phyloP scores from a whole-genome alignment of 768 basidiomycete species.

The Obba rivulosa region DNA sequence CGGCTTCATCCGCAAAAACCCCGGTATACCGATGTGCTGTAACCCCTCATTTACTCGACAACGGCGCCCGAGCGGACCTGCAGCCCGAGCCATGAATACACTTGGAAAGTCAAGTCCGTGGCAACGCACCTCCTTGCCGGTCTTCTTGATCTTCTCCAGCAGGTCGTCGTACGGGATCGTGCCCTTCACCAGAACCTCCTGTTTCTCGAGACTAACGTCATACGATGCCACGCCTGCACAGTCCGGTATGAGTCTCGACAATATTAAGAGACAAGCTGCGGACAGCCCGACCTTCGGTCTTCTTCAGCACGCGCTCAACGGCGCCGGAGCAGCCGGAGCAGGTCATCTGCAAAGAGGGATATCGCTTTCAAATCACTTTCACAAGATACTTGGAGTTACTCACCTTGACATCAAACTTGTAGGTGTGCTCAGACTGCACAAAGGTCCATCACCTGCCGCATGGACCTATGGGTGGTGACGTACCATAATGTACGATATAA shows the following conservation, averaged over 20 bases:
- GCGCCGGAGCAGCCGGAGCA: slow-evolving; percentile 86
- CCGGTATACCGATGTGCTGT: too few species aligned
- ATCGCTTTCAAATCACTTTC: too few species aligned
- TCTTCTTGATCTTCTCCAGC: slow-evolving; percentile 78
- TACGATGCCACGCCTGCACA: slow-evolving; percentile 50
- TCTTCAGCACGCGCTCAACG: slow-evolving; percentile 67
- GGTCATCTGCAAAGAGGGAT: slow-evolving; percentile 55
- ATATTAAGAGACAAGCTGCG: too few species aligned
- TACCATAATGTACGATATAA: slow-evolving; percentile 9
- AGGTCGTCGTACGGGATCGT: slow-evolving; percentile 58
- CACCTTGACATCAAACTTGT: slow-evolving; percentile 85
- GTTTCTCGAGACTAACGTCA: slow-evolving; percentile 58
- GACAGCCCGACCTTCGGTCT: slow-evolving; percentile 41
- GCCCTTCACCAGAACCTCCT: slow-evolving; percentile 68
- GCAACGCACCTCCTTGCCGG: slow-evolving; percentile 73
- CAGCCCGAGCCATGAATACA: neutral
- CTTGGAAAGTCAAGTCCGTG: neutral
- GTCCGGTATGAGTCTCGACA: too few species aligned
- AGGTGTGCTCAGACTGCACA: slow-evolving; percentile 36
- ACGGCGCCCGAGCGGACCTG: slow-evolving; percentile 45
- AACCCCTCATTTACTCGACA: slow-evolving; percentile 26
- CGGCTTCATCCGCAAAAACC: too few species aligned
- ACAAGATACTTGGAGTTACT: neutral
- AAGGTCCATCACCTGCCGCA: neutral
- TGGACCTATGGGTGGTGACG: neutral